These are phyloP conservation scores for Colletotrichum ledebouriae DNA, from an alignment of 2,329 filamentous ascomycete genomes.

Conservation along the genomic window DNA sequence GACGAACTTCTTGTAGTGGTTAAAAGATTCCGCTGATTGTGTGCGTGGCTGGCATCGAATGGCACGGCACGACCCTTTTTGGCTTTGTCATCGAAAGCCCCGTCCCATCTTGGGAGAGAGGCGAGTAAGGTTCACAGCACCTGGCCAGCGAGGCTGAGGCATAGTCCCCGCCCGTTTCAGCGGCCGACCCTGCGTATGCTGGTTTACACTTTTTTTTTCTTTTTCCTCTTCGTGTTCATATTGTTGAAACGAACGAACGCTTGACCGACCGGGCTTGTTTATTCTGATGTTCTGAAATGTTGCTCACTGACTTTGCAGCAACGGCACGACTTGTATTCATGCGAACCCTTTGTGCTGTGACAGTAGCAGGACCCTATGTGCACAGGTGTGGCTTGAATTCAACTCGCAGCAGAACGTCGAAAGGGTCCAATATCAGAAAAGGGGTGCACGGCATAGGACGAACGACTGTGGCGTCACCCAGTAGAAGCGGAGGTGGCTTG, in stretches of 20 bases:
- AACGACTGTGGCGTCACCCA: constrained; percentile 13
- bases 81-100: constrained; percentile 8
- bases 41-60: constrained; percentile 3
- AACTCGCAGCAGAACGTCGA: too few relatives aligned
- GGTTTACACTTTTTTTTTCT: constrained; percentile 32
- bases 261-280: neutral
- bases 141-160: constrained; percentile 13
- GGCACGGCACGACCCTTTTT: constrained; percentile 15
- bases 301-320: too few relatives aligned
- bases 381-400: too few relatives aligned
- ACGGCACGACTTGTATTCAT: too few relatives aligned
- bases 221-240: neutral
- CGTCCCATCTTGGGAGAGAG: neutral
- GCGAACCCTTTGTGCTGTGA: too few relatives aligned
- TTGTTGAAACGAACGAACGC: neutral
- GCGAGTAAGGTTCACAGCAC: neutral
- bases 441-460: constrained; percentile 5
- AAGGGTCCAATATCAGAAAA: neutral
- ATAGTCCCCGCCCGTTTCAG: constrained; percentile 24
- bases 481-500: constrained; percentile 6
- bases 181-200: constrained; percentile 11
- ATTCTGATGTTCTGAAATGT: too few relatives aligned
- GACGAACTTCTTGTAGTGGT: constrained; percentile 7
- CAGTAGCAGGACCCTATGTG: too few relatives aligned
- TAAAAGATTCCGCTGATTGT: neutral